Conservation (phyloP, 257 asterid species). For the Apocynum venetum region DNA sequence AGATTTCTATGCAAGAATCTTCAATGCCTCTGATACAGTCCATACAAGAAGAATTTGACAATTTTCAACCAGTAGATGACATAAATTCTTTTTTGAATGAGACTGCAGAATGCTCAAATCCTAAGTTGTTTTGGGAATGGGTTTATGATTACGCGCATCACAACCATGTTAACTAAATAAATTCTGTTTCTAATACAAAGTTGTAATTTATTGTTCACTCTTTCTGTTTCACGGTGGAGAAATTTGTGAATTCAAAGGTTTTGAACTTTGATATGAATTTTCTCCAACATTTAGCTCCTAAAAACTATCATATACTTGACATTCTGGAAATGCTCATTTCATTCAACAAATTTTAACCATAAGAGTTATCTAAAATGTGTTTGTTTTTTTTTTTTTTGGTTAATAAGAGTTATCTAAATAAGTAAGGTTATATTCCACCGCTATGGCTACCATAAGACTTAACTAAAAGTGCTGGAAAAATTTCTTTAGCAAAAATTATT, state of each 20-base stretch:
- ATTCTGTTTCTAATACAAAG: neutral
- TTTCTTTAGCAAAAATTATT: no score
- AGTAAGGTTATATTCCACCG: neutral
- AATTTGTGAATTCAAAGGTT: neutral
- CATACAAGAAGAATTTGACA: constrained; percentile 12
- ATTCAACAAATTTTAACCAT: no score
- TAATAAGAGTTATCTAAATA: no score
- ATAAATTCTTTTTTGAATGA: constrained; percentile 22
- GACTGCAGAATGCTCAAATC: constrained; percentile 20
- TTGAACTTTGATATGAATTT: no score
- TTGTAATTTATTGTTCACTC: neutral
- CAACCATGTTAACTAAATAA: neutral
- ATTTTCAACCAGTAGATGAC: constrained; percentile 22
- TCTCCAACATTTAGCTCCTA: neutral
- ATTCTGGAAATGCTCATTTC: no score
- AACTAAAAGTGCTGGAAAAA: no score
- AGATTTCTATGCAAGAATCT: constrained; percentile 15
- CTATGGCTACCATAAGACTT: no score
- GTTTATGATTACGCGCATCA: constrained; percentile 28
- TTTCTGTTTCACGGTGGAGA: neutral
- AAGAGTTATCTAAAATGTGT: no score
- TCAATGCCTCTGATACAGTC: constrained; percentile 15
- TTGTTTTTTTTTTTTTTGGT: no score
- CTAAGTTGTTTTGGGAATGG: constrained; percentile 32
- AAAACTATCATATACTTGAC: no score